A percentile compares a stretch with the other conserved stretches of the same genome.
These are phyloP conservation scores for Xylariaceae sp. DNA, from an alignment of 2,329 filamentous ascomycete species.

Conservation along the genomic window DNA sequence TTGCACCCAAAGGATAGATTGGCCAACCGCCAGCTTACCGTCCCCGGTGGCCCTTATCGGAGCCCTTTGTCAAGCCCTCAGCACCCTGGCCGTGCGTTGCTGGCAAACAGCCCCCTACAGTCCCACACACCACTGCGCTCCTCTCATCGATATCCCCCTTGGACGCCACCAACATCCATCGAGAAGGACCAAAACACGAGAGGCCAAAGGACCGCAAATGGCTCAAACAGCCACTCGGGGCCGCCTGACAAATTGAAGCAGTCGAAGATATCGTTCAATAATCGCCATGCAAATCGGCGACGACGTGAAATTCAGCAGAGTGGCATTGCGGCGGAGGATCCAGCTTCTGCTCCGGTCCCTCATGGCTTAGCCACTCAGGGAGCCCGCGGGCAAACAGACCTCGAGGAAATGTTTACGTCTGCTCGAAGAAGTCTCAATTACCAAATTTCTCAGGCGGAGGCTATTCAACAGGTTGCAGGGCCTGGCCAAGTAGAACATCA, in stretches of 20 bases:
- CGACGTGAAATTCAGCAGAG: background rate
- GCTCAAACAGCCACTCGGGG: no score
- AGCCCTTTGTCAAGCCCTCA: slow-evolving; percentile 18
- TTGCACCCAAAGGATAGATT: slow-evolving; percentile 2
- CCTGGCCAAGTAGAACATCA: no score
- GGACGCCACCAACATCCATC: slow-evolving; percentile 24
- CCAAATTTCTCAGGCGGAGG: no score
- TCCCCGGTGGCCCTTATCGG: slow-evolving; percentile 17
- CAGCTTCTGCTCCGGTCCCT: no score
- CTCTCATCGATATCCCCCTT: slow-evolving; percentile 14
- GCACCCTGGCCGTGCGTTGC: background rate
- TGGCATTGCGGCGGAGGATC: no score
- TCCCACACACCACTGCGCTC: no score
- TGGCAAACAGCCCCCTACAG: background rate
- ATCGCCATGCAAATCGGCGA: background rate
- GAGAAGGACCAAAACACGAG: slow-evolving; percentile 4
- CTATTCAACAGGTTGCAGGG: no score
- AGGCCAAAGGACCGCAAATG: background rate
- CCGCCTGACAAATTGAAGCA: slow-evolving; percentile 17
- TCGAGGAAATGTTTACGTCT: no score
- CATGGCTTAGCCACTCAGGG: no score
- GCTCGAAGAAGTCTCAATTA: no score
- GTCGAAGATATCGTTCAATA: slow-evolving; percentile 17
- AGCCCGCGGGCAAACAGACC: no score
- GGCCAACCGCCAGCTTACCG: slow-evolving; percentile 1